Evolutionary conservation across 2,329 filamentous ascomycete species (phyloP).

Genomic region (Colletotrichum orbiculare): DNA sequence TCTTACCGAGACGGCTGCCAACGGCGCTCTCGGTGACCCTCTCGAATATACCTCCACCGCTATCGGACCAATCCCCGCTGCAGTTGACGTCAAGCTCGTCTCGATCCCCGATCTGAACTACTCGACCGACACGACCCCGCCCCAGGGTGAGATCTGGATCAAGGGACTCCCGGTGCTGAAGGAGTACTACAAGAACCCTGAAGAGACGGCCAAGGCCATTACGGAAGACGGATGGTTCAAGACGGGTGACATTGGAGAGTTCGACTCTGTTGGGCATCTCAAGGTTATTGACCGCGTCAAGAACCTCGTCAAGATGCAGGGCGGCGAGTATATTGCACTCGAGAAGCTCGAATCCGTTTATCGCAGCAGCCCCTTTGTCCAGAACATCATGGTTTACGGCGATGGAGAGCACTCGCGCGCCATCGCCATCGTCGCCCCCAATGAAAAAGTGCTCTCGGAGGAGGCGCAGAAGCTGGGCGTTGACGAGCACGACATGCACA

Average conservation of each 20-base stretch:
- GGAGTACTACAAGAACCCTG: conserved; percentile 86
- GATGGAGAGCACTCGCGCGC: conserved; percentile 80
- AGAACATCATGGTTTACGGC: conserved; percentile 89
- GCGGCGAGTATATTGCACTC: conserved; percentile 95
- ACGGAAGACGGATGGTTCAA: conserved; percentile 95
- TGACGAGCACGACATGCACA: conserved; percentile 74
- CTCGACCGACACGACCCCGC: conserved; percentile 75
- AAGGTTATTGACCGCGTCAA: conserved; percentile 96
- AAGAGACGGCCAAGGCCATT: conserved; percentile 83
- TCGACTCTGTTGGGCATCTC: conserved; percentile 82
- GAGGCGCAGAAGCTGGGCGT: conserved; percentile 72
- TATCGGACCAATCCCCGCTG: conserved; percentile 81
- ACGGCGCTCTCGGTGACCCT: conserved; percentile 85
- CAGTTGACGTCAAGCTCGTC: conserved; percentile 90
- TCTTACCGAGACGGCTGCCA: conserved; percentile 90
- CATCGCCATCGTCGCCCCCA: conserved; percentile 81
- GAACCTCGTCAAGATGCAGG: conserved; percentile 95
- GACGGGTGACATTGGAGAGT: conserved; percentile 95
- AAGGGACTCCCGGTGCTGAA: conserved; percentile 79
- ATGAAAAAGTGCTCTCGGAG: conserved; percentile 71
- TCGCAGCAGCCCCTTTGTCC: conserved; percentile 80
- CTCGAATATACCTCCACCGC: conserved; percentile 83
- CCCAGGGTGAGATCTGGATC: conserved; percentile 94
- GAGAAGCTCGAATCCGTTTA: conserved; percentile 96
- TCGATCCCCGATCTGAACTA: conserved; percentile 92